A percentile compares a stretch with the other conserved stretches of the same genome.
These are phyloP conservation scores for Cardamine chenopodiifolia DNA, from an alignment of 345 rosid species.

Conservation along the genomic window DNA sequence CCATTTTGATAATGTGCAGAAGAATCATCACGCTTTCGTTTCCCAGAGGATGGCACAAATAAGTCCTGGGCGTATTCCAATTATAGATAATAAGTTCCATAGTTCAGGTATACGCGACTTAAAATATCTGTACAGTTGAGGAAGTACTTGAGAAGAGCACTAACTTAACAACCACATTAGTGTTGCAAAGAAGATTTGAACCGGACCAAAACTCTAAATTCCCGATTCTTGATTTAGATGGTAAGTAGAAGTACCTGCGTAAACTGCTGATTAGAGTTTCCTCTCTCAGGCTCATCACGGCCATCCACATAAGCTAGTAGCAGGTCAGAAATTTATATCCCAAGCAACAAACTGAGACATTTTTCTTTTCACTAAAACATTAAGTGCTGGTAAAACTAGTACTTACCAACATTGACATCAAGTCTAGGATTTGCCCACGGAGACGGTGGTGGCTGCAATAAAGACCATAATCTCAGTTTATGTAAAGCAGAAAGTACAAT, in stretches of 20 bases:
- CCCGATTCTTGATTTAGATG: neutral
- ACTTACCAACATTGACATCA: conserved; percentile 98
- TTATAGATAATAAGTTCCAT: conserved; percentile 22
- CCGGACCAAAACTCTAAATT: conserved; percentile 26
- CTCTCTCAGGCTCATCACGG: conserved; percentile 85
- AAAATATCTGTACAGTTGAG: neutral
- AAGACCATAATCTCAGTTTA: conserved; percentile 23
- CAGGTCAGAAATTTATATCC: conserved; percentile 21
- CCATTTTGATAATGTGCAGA: conserved; percentile 68
- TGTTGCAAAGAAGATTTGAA: neutral
- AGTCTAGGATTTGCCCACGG: conserved; percentile 87
- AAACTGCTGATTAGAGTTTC: conserved; percentile 66
- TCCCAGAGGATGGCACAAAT: conserved; percentile 75
- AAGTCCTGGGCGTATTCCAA: conserved; percentile 69
- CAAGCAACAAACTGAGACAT: conserved; percentile 24
- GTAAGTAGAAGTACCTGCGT: conserved; percentile 63
- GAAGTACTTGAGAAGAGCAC: neutral
- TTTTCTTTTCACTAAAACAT: neutral
- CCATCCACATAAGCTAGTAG: conserved; percentile 88
- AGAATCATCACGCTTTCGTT: conserved; percentile 91
- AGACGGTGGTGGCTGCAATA: conserved; percentile 79
- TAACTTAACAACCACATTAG: conserved; percentile 14
- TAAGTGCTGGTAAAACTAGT: conserved; percentile 15
- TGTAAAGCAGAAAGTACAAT: neutral
- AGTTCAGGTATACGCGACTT: conserved; percentile 10